Evolutionary conservation across 2,329 filamentous ascomycete genomes (phyloP), one percentile per base, ranked within the genome.

Genomic region (Epicoccum sorghinum): DNA sequence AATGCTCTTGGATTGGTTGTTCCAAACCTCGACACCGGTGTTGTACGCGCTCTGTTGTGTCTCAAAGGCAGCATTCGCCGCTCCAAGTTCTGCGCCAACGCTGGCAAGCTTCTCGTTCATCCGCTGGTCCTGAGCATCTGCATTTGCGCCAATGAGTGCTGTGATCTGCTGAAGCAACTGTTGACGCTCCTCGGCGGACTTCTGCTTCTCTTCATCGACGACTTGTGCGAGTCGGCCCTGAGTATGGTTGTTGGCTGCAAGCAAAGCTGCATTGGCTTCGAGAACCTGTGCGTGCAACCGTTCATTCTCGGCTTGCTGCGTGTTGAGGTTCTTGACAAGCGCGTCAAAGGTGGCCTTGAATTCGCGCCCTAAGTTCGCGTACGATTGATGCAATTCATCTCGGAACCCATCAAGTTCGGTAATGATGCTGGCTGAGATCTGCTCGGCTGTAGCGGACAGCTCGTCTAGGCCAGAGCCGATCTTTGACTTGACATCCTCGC

Each of bases 371-470:
- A 98, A 83, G 1, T 85, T 83, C 62, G 87, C 89, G 73, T 96
- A 97, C 0, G 93, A 97, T 10, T 85, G 78, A 66, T 96, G 91
- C 27, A 98, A 83, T 72, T 87, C 87, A 44, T 81, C 84, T 72
- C 97, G 91, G 67, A 98, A 96, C n/a, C 84, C 83, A 29, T 86
- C 84, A 56, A 99, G 83, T 74, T 98, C 93, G 54, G 84, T 88
- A 55, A 96, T 85, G 42, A 98, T 93, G 65, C 96, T 93, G 10
- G 88, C 89, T 0, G 92, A 91, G 58, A 98, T 97, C 50, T 89
- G 87, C 75, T 93, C 91, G 1, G 93, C 92, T 8, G 93, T 91
- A 9, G 83, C 83, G 2, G 92, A 92, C 22, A 98, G 86, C 24
- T 91, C 87, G 66, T 91, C 88, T 38, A 98, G 80, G 7, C 93